Conservation (phyloP, 768 basidiomycete species). For the Tulasnella sp. region DNA sequence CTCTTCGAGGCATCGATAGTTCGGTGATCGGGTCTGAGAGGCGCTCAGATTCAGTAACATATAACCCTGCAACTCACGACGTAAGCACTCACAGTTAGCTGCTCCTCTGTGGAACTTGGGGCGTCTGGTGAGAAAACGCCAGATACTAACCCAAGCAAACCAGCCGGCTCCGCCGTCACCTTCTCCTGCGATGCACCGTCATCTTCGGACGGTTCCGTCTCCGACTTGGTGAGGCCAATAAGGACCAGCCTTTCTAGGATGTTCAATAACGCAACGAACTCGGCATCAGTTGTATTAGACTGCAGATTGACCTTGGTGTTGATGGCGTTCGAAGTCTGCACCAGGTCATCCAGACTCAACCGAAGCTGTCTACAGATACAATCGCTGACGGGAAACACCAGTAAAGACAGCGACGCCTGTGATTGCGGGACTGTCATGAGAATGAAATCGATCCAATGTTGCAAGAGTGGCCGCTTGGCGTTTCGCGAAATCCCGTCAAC, state of each 20-base stretch:
- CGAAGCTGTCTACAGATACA: constrained; percentile 66
- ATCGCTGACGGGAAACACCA: constrained; percentile 65
- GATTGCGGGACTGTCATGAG: constrained; percentile 84
- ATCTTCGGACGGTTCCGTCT: constrained; percentile 35
- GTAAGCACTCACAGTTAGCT: constrained; percentile 38
- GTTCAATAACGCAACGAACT: constrained; percentile 74
- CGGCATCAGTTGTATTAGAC: constrained; percentile 59
- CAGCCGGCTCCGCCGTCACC: constrained; percentile 38
- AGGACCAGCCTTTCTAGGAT: constrained; percentile 73
- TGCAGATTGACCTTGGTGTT: constrained; percentile 31
- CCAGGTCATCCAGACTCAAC: constrained; percentile 43
- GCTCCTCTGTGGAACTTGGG: constrained; percentile 2
- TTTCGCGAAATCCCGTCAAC: constrained; percentile 64
- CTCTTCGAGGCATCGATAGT: constrained; percentile 68
- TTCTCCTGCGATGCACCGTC: constrained; percentile 54
- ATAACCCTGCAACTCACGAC: neutral
- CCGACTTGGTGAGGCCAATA: constrained; percentile 49
- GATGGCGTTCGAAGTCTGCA: constrained; percentile 33
- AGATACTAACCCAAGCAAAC: constrained; percentile 82
- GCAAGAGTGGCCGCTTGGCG: constrained; percentile 68
- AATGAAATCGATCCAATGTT: constrained; percentile 96
- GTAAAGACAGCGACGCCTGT: constrained; percentile 53
- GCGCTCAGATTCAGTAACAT: constrained; percentile 3
- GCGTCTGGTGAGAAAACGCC: constrained; percentile 77
- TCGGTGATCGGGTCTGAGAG: constrained; percentile 55